Conservation (phyloP, 2,329 filamentous ascomycete species). For the Cytospora piceicola region DNA sequence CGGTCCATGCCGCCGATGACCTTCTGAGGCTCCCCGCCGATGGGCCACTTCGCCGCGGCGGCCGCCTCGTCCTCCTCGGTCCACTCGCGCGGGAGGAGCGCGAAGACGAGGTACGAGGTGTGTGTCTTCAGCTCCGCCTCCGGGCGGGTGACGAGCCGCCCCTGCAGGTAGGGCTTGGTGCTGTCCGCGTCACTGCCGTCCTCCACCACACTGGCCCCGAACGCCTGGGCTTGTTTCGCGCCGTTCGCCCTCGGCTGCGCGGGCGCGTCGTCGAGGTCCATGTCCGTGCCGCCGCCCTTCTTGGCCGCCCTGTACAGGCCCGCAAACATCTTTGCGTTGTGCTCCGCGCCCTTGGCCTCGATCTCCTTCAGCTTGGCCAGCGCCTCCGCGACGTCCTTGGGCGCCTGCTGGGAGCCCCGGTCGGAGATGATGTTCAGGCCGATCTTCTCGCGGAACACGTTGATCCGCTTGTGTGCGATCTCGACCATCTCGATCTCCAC, state of each 20-base stretch:
- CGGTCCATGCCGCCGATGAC: conserved; percentile 59
- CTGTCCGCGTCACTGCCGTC: conserved; percentile 10
- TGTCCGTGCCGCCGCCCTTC: conserved; percentile 37
- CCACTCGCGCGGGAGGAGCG: conserved; percentile 86
- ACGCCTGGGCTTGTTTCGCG: not conserved
- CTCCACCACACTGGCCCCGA: conserved; percentile 27
- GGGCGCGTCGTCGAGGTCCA: conserved; percentile 24
- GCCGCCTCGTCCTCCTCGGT: conserved; percentile 76
- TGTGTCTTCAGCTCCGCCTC: conserved; percentile 93
- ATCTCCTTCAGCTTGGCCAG: conserved; percentile 73
- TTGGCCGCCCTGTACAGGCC: conserved; percentile 40
- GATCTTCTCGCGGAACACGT: conserved; percentile 79
- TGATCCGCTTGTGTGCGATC: conserved; percentile 76
- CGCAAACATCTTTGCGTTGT: conserved; percentile 45
- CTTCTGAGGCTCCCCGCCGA: conserved; percentile 52
- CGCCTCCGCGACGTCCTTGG: conserved; percentile 79
- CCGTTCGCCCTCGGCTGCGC: conserved; percentile 35
- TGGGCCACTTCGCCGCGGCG: conserved; percentile 67
- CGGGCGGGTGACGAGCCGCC: conserved; percentile 75
- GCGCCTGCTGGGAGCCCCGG: conserved; percentile 70
- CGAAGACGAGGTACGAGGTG: conserved; percentile 96
- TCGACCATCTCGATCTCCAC: conserved; percentile 93
- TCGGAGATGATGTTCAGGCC: conserved; percentile 69
- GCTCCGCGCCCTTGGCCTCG: conserved; percentile 68
- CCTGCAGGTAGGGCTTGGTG: conserved; percentile 70